Percentiles rank a stretch among this genome's conserved stretches.
Conservation (phyloP, 2,329 filamentous ascomycete species). For the Aspergillus sclerotialis region DNA sequence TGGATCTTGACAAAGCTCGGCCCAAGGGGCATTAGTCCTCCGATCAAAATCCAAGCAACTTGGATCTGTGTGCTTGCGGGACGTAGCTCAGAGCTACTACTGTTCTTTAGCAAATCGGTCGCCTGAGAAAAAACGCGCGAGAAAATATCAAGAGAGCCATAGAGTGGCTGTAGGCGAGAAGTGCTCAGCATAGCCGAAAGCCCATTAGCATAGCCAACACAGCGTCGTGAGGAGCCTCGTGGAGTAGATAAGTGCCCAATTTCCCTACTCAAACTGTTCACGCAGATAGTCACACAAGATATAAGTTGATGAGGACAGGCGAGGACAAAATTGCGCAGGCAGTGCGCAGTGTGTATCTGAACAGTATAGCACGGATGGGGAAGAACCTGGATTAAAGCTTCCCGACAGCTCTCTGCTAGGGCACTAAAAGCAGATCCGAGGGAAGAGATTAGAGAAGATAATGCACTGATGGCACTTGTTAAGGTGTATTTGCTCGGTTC, state of each 20-base stretch:
- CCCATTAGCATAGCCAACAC: constrained; percentile 85
- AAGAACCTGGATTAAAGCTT: constrained; percentile 80
- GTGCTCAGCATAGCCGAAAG: constrained; percentile 86
- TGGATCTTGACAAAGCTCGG: constrained; percentile 99
- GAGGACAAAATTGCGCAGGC: constrained; percentile 77
- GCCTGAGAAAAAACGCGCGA: constrained; percentile 86
- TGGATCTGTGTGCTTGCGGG: constrained; percentile 93
- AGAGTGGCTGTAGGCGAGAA: constrained; percentile 77
- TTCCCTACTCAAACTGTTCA: constrained; percentile 90
- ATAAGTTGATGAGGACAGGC: constrained; percentile 89
- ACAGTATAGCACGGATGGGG: constrained; percentile 96
- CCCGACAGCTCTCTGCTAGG: constrained; percentile 76
- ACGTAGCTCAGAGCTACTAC: constrained; percentile 80
- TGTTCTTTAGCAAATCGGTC: constrained; percentile 85
- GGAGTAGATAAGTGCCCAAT: constrained; percentile 68
- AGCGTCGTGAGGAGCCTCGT: constrained; percentile 72
- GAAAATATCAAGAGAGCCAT: constrained; percentile 93
- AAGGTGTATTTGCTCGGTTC: constrained; percentile 86
- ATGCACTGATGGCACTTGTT: constrained; percentile 68
- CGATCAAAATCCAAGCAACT: constrained; percentile 95
- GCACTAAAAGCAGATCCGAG: constrained; percentile 74
- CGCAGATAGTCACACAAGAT: constrained; percentile 85
- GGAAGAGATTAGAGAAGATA: constrained; percentile 69
- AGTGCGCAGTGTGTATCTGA: constrained; percentile 81
- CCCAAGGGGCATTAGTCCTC: constrained; percentile 90